Base-by-base conservation (phyloP, 2,329 filamentous ascomycete genomes). In the Daldinia eschscholtzii region DNA sequence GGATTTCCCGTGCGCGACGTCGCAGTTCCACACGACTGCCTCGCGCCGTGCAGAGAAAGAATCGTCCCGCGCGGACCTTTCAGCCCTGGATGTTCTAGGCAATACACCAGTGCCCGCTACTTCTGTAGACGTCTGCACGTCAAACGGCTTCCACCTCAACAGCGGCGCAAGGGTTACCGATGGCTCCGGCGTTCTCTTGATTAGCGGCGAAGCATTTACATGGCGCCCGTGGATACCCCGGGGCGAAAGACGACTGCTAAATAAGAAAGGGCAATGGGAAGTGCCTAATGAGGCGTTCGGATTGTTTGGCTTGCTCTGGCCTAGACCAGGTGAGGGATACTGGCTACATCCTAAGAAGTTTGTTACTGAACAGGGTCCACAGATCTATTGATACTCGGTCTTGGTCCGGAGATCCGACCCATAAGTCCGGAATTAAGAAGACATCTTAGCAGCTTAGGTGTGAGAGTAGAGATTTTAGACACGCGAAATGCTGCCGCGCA, bases 401-500 rank as follows among this genome's bases (percentile, higher is more conserved):
- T 96, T 3, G 96, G 96, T 0, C 88, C 88, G 20, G 85, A 87
- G 20, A 93, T 96, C 57, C 83, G 90, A 57, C 94, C 94, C 0
- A 81, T 98, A 6, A 93, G 92, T 63, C 92, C 92, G 0, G 86
- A 89, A 73, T 93, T 93, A 48, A 89, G 91, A 73, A 85, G 85
- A 65, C 85, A 89, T 73, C 89, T 99, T 64, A 91, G 91, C 69
- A 86, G 88, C 33, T 80, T 98, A 46, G 96, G 96, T 0, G 92
- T 98, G 73, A 86, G 93, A 64, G 85, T 98, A 4, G 96, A 99
- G 76, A 86, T 98, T 3, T 87, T 95, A 76, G 96, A 98, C 81
- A 98, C 96, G 35, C 86, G 93, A 70, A 98, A 98, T 81, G 96
- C 96, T 7, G 93, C 95, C 1, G 92, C 94, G 37, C 94, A 98